A percentile compares a stretch with the other conserved stretches of the same genome.
Evolutionary conservation across 1,284 basidiomycete species (phyloP).

Genomic region (Malassezia psittaci): DNA sequence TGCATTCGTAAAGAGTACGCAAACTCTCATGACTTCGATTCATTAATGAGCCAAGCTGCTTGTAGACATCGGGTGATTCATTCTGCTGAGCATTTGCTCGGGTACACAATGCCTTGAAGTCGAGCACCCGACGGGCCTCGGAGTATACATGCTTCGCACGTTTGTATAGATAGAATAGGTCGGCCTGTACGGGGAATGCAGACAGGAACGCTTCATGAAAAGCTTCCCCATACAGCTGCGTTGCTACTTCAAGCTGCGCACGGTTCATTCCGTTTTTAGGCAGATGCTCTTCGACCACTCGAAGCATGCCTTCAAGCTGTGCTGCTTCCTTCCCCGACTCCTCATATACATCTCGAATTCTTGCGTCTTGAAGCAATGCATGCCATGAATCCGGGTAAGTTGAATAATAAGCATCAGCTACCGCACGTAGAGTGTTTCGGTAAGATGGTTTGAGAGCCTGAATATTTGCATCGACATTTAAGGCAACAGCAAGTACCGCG

Average conservation of each 20-base stretch:
- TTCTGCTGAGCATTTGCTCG: constrained; percentile 2
- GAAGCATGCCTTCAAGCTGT: constrained; percentile 24
- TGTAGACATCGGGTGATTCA: constrained; percentile 18
- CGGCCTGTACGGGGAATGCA: constrained; percentile 36
- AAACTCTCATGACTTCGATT: constrained; percentile 36
- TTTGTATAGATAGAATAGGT: constrained; percentile 28
- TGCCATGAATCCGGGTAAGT: constrained; percentile 21
- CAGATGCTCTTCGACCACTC: constrained; percentile 20
- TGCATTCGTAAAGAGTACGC: constrained; percentile 32
- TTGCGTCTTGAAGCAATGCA: constrained; percentile 17
- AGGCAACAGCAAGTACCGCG: constrained; percentile 18
- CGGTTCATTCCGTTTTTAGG: constrained; percentile 16
- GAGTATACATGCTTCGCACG: constrained; percentile 40
- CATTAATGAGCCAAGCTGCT: constrained; percentile 33
- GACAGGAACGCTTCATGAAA: constrained; percentile 34
- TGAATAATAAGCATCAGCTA: constrained; percentile 31
- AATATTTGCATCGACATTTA: constrained; percentile 17
- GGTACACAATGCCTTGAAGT: constrained; percentile 29
- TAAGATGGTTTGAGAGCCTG: not conserved
- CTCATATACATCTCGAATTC: constrained; percentile 19
- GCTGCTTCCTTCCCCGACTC: constrained; percentile 33
- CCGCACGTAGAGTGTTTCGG: constrained; percentile 26
- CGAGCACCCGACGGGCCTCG: constrained; percentile 34
- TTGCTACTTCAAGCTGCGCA: constrained; percentile 27
- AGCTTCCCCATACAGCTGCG: constrained; percentile 24